Conservation (phyloP, 192 early-diverging fungal genomes). For the Coemansia sp. region DNA sequence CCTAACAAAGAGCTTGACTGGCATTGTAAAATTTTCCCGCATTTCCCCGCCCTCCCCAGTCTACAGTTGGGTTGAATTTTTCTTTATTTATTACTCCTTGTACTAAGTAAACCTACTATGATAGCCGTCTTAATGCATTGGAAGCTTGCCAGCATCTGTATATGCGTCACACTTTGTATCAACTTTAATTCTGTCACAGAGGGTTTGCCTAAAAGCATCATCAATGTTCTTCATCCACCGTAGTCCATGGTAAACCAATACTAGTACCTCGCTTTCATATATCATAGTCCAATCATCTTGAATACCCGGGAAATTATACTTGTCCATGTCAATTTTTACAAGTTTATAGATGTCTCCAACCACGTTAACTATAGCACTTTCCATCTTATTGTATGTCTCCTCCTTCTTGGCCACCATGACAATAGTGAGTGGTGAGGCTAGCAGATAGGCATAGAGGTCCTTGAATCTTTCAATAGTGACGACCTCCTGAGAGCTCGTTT, state of each 20-base stretch:
- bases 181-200: background rate
- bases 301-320: background rate
- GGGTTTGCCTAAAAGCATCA: background rate
- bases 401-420: background rate
- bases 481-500: background rate
- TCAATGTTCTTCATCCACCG: background rate
- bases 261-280: background rate
- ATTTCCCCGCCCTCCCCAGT: background rate
- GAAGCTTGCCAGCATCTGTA: background rate
- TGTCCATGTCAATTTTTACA: background rate
- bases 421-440: background rate
- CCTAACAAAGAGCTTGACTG: background rate
- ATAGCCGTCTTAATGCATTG: background rate
- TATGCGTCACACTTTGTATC: background rate
- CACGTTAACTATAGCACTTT: background rate
- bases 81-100: background rate
- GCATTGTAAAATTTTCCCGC: background rate
- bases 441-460: background rate
- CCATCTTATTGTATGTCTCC: background rate
- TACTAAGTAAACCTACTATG: background rate
- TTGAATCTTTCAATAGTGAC: background rate
- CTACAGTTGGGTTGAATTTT: background rate
- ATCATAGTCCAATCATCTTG: background rate
- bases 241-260: background rate
- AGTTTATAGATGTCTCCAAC: background rate